Percentiles rank a stretch among this genome's conserved stretches.
Evolutionary conservation across 2,329 filamentous ascomycete species (phyloP).

Genomic region (Neofusicoccum kwambonambiense): DNA sequence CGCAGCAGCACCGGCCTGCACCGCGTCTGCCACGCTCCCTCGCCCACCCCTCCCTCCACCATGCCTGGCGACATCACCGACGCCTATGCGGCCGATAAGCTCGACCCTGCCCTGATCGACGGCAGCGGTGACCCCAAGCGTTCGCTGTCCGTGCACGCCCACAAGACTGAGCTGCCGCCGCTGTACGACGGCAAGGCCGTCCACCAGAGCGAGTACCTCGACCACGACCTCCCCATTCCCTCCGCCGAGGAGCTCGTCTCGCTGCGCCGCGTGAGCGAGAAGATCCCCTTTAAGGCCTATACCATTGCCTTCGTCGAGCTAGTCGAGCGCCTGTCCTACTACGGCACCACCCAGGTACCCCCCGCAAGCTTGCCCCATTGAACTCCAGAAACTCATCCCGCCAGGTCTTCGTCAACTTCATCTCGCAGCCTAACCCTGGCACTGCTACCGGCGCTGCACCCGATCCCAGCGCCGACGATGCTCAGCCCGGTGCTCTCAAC

Average conservation of each 20-base stretch:
- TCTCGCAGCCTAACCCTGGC: conserved; percentile 30
- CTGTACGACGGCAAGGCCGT: conserved; percentile 40
- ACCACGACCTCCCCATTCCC: conserved; percentile 25
- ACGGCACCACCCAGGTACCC: conserved; percentile 29
- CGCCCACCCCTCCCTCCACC: neutral
- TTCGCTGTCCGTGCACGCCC: conserved; percentile 26
- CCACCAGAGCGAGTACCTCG: conserved; percentile 32
- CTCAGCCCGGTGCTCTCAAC: conserved; percentile 52
- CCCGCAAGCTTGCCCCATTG: neutral
- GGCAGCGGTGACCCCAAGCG: conserved; percentile 36
- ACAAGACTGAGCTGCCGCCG: conserved; percentile 27
- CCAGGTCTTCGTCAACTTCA: conserved; percentile 41
- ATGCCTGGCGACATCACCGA: conserved; percentile 24
- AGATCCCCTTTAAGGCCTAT: conserved; percentile 36
- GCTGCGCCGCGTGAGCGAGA: conserved; percentile 34
- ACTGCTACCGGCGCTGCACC: conserved; percentile 33
- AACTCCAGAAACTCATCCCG: neutral
- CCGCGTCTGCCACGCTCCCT: neutral
- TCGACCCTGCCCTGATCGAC: conserved; percentile 35
- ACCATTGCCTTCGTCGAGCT: conserved; percentile 41
- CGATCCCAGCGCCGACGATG: conserved; percentile 28
- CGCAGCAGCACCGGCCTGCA: neutral
- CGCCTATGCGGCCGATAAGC: conserved; percentile 26
- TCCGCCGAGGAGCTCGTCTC: conserved; percentile 36
- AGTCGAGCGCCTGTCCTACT: conserved; percentile 41